Conservation (phyloP, 352 stramenopile species). For the Globisporangium mamillatum region DNA sequence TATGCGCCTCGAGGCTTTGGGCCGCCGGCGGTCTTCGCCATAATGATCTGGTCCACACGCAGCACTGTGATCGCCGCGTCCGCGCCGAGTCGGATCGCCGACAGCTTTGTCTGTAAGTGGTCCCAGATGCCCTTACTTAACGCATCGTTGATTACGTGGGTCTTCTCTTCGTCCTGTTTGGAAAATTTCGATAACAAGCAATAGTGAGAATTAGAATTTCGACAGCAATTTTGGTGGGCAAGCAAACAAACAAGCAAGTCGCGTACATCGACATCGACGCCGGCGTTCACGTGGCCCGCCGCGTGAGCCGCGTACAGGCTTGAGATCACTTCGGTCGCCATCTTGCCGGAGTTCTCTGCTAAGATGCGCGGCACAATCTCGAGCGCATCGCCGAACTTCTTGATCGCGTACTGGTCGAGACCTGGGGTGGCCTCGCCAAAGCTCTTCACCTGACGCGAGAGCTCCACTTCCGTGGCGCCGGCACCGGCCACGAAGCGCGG, state of each 20-base stretch:
- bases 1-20: slow-evolving; percentile 87
- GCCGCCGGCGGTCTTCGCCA: slow-evolving; percentile 95
- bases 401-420: slow-evolving; percentile 99
- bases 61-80: slow-evolving; percentile 98
- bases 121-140: slow-evolving; percentile 88
- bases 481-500: slow-evolving; percentile 93
- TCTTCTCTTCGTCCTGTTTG: slow-evolving; percentile 63
- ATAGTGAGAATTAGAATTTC: slow-evolving; percentile 19
- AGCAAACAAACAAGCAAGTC: background rate
- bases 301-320: slow-evolving; percentile 94
- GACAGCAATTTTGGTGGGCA: too few species aligned
- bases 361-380: slow-evolving; percentile 97
- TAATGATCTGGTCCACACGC: slow-evolving; percentile 99
- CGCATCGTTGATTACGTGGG: slow-evolving; percentile 78
- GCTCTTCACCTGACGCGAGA: slow-evolving; percentile 92
- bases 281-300: slow-evolving; percentile 87
- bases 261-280: slow-evolving; percentile 94
- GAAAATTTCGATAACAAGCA: slow-evolving; percentile 14
- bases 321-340: slow-evolving; percentile 93
- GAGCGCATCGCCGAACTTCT: slow-evolving; percentile 98
- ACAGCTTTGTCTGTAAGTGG: slow-evolving; percentile 95
- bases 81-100: slow-evolving; percentile 95
- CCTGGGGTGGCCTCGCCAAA: slow-evolving; percentile 95
- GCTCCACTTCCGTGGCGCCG: slow-evolving; percentile 95
- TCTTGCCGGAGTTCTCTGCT: slow-evolving; percentile 97